Conservation (phyloP, 495 filamentous ascomycete genomes). For the Lasiosphaeriaceae sp. region DNA sequence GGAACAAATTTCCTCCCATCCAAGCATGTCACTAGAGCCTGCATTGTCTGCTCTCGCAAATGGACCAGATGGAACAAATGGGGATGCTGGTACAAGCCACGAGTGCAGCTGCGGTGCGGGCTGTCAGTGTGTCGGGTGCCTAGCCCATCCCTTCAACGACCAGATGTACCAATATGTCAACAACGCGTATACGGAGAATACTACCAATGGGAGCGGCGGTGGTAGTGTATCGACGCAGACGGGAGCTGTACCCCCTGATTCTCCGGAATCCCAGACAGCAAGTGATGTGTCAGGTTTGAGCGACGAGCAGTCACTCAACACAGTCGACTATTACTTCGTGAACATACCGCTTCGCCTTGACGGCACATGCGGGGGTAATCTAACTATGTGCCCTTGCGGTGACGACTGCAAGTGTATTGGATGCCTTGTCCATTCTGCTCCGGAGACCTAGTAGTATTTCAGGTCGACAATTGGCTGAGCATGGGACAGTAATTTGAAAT, state of each 20-base stretch:
- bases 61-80: slow-evolving; percentile 11
- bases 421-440: slow-evolving; percentile 30
- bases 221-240: slow-evolving; percentile 7
- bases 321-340: slow-evolving; percentile 48
- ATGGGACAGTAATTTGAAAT: no score
- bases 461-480: not conserved
- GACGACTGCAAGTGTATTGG: slow-evolving; percentile 51
- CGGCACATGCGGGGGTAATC: slow-evolving; percentile 32
- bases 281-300: slow-evolving; percentile 37
- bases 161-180: slow-evolving; percentile 62
- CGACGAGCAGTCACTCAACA: slow-evolving; percentile 42
- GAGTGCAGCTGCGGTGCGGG: slow-evolving; percentile 62
- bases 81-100: slow-evolving; percentile 34
- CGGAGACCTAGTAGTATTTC: not conserved
- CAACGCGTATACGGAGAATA: slow-evolving; percentile 20
- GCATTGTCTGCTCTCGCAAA: not conserved
- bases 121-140: slow-evolving; percentile 67
- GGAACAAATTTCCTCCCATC: slow-evolving; percentile 27
- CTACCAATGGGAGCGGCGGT: slow-evolving; percentile 5
- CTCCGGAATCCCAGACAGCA: slow-evolving; percentile 25
- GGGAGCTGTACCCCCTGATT: slow-evolving; percentile 9
- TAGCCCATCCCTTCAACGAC: slow-evolving; percentile 67
- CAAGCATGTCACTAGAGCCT: slow-evolving; percentile 8
- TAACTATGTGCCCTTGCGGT: slow-evolving; percentile 45
- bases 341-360: slow-evolving; percentile 34